A percentile compares a stretch with the other conserved stretches of the same genome.
Evolutionary conservation across 2,329 filamentous ascomycete species (phyloP).

Genomic region (Coleophoma eucalyptorum): DNA sequence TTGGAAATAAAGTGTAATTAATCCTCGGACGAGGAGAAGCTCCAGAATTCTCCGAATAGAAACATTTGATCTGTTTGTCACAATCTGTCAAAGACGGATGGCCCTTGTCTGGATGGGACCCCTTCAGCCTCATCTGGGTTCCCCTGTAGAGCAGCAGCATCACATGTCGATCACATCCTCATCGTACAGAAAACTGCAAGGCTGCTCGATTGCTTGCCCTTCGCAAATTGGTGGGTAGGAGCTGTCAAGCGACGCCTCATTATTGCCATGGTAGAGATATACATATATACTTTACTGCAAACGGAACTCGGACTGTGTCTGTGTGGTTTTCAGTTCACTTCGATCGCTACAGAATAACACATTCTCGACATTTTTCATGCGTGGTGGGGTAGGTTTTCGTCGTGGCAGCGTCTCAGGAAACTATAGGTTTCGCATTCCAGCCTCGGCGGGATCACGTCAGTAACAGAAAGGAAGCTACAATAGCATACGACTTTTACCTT

Average conservation of each 20-base stretch:
- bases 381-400: constrained; percentile 9
- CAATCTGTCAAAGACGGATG: background rate
- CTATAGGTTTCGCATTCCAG: constrained; percentile 10
- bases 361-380: constrained; percentile 7
- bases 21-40: too few relatives aligned
- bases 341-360: too few relatives aligned
- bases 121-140: constrained; percentile 3
- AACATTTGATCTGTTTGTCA: background rate
- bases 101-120: background rate
- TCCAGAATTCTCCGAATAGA: background rate
- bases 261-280: background rate
- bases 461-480: background rate
- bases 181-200: background rate
- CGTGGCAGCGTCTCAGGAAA: constrained; percentile 7
- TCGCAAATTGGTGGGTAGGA: too few relatives aligned
- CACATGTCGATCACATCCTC: background rate
- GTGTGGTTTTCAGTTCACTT: too few relatives aligned
- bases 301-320: too few relatives aligned
- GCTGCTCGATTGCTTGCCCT: background rate
- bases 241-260: background rate
- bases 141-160: background rate
- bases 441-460: background rate
- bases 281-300: background rate
- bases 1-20: too few relatives aligned
- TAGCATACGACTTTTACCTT: too few relatives aligned